Base-by-base conservation (phyloP, 768 basidiomycete species). In the Leccinum broughii region DNA sequence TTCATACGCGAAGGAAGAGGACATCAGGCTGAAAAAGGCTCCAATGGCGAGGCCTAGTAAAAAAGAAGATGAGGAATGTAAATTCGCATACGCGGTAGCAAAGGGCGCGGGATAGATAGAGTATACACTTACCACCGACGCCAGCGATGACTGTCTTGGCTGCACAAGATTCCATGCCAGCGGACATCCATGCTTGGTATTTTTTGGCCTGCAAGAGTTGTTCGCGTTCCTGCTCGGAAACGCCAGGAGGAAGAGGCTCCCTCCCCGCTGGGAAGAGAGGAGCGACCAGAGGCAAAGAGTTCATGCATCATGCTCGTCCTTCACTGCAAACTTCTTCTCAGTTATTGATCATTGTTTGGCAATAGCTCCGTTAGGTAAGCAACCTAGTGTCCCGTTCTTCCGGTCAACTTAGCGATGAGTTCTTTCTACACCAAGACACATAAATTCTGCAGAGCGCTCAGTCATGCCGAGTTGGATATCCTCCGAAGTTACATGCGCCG, bases 11-110 rank as follows among this genome's bases (percentile, higher is more conserved):
- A 98, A 95, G 30, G 94, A 93, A 20, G 94, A 81, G 35, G 92
- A 93, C 96, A 98, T 98, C 60, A 98, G 82, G 2, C 94, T 93
- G 78, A 98, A 93, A 81, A 98, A 95, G 34, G 89, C 95, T 60
- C 96, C 96, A 48, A 97, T 83, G 11, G 84, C 95, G 66, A 98
- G 87, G 51, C 96, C 95, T 97, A 63, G 26, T 10, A 10, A 28
- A 24, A 54, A 48, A 32, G 48, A 2, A 44, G n/a, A 53, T 9
- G 22, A 61, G 58, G 26, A 55, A 34, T 41, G 54, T 57, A 56
- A 56, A 49, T 53, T 55, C 51, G 57, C 41, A 30, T 60, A 55
- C 58, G 41, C 56, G 22, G 32, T 44, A 34, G 22, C 28, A 6
- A 54, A 6, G 41, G 8, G 37, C 30, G 39, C 26, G 32, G 37